Evolutionary conservation across 495 filamentous ascomycete genomes (phyloP).

Genomic region (Penicillium malachiteum): DNA sequence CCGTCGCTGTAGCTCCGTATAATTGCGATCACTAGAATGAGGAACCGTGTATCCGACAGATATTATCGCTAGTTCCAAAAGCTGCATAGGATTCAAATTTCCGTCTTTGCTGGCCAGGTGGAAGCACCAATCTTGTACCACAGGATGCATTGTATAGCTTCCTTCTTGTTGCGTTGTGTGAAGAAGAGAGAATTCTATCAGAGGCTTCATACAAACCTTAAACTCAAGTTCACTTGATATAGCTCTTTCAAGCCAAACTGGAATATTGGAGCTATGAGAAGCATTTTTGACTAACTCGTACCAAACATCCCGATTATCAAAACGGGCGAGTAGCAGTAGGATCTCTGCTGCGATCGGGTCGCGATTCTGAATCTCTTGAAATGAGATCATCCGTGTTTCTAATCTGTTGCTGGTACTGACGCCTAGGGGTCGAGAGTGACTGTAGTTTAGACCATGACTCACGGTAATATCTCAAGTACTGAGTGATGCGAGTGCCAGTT

Average conservation of each 20-base stretch:
- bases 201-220: constrained; percentile 22
- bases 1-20: constrained; percentile 32
- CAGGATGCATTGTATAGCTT: constrained; percentile 33
- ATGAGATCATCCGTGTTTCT: constrained; percentile 48
- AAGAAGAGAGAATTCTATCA: constrained; percentile 34
- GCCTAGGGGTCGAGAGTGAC: constrained; percentile 26
- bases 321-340: constrained; percentile 44
- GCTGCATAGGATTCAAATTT: constrained; percentile 7
- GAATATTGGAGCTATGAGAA: constrained; percentile 12
- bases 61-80: constrained; percentile 23
- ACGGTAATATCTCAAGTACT: constrained; percentile 43
- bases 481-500: constrained; percentile 27
- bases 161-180: constrained; percentile 25
- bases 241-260: constrained; percentile 27
- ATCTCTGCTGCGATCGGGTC: constrained; percentile 36
- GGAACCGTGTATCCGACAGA: constrained; percentile 28
- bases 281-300: constrained; percentile 37
- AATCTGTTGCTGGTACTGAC: constrained; percentile 36
- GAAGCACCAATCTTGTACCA: constrained; percentile 37
- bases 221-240: constrained; percentile 31
- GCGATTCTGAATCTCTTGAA: constrained; percentile 34
- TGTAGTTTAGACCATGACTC: constrained; percentile 39
- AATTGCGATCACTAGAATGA: constrained; percentile 15
- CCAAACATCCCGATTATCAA: constrained; percentile 54
- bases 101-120: constrained; percentile 13